Evolutionary conservation across 2,329 filamentous ascomycete species (phyloP).

Genomic region (Cladosporium sphaerospermum): DNA sequence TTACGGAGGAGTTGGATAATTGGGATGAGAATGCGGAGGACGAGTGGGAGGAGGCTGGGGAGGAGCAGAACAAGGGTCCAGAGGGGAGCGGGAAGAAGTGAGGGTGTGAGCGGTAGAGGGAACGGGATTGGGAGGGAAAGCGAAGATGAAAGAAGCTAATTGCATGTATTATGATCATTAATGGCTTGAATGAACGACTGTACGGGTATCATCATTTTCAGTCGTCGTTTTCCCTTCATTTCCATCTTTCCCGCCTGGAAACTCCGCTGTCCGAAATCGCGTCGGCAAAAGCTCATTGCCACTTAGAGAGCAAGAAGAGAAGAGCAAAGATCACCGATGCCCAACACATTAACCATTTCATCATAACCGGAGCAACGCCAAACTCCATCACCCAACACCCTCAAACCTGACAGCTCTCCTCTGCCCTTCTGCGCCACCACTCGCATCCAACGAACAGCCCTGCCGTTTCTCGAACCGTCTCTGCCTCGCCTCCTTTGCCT

Average conservation of each 20-base stretch:
- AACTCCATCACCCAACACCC: conserved; percentile 2
- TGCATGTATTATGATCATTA: conserved; percentile 9
- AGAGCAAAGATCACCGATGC: not conserved
- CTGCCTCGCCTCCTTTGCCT: conserved; percentile 54
- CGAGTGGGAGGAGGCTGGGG: conserved; percentile 54
- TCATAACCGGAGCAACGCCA: not conserved
- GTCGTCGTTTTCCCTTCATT: not conserved
- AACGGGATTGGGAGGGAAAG: conserved; percentile 1
- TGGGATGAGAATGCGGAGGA: conserved; percentile 83
- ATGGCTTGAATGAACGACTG: conserved; percentile 2
- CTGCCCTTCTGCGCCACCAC: not conserved
- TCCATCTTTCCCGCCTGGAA: not conserved
- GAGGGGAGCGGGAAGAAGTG: conserved; percentile 34
- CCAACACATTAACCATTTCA: not conserved
- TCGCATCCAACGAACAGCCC: not conserved
- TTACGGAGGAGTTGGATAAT: conserved; percentile 83
- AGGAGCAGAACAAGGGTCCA: conserved; percentile 20
- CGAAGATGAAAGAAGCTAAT: not conserved
- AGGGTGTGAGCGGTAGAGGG: conserved; percentile 26
- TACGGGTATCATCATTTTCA: conserved; percentile 7
- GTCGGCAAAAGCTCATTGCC: not conserved
- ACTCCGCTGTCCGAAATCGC: not conserved
- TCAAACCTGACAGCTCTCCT: conserved; percentile 10
- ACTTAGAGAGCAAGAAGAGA: not conserved
- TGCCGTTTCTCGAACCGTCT: conserved; percentile 43